phyloP scores from a whole-genome alignment of 257 asterid species.

The Lycium ferocissimum region DNA sequence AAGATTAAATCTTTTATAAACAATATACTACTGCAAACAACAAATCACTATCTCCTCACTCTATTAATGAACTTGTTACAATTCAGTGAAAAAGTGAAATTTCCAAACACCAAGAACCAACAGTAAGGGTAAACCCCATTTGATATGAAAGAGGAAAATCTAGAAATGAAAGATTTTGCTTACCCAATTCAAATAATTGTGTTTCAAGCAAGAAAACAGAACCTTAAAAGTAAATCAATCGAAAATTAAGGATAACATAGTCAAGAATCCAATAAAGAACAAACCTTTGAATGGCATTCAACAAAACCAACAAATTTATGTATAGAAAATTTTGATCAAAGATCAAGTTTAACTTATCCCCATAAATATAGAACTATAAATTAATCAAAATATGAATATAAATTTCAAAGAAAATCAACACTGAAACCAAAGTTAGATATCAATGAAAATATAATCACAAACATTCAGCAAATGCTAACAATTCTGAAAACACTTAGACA shows the following conservation, averaged over 20 bases:
- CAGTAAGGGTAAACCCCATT: background rate
- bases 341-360: background rate
- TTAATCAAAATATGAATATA: no score
- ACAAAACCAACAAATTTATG: no score
- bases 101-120: background rate
- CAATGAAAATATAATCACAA: no score
- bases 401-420: background rate
- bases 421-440: no score
- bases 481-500: no score
- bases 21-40: background rate
- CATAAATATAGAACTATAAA: background rate
- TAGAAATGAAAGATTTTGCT: background rate
- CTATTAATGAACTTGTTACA: background rate
- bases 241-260: background rate
- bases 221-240: background rate
- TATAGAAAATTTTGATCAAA: no score
- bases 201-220: background rate
- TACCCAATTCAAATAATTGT: background rate
- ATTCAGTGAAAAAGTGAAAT: background rate
- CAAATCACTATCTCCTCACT: constrained; percentile 1
- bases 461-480: no score
- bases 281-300: no score
- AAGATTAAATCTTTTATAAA: no score
- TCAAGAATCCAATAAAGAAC: no score
- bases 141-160: background rate